Evolutionary conservation across 129 eudicot species (phyloP), one percentile per base, ranked within the genome.

Genomic region (Lactuca saligna): DNA sequence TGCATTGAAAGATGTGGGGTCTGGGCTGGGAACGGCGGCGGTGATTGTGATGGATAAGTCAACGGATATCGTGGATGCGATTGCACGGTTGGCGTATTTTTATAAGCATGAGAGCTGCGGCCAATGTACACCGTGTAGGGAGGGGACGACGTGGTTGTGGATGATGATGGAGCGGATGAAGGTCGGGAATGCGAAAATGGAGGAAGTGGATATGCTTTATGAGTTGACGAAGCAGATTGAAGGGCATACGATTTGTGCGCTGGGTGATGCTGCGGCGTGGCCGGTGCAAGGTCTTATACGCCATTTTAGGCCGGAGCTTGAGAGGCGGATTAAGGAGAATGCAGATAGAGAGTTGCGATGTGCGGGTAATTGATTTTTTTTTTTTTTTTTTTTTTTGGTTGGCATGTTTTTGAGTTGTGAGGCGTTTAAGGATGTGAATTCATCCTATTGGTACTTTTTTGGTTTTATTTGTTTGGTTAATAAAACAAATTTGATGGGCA

Each of bases 231-330:
- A 91, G 77, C 96, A 91, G 80, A 91, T 91, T 64, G 96, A 91
- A 78, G 97, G 97, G 63, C 97, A 91, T 77, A 91, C 97, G 3
- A 91, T 91, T 29, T 91, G 97, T 70, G 97, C 97, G 0, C 67
- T 91, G 65, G 97, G 96, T 9, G 96, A 91, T 80, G 97, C 95
- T 4, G 96, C 97, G 57, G 97, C 97, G 61, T 91, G 96, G 97
- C 97, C 97, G 31, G 88, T 91, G 77, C 97, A 91, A 75, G 97
- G 97, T 74, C 92, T 91, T 32, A 91, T 91, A 17, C 73, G 92
- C 73, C 96, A 87, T 61, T 91, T 91, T 71, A 79, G 96, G 57
- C 96, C 96, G 56, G 97, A 91, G 78, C 89, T 91, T 42, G 97
- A 91, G 70, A 81, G 86, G 80, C 89, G 95, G 82, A 91, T 91